Evolutionary conservation across 352 stramenopile species (phyloP).

Genomic region (Blastocystis sp.): DNA sequence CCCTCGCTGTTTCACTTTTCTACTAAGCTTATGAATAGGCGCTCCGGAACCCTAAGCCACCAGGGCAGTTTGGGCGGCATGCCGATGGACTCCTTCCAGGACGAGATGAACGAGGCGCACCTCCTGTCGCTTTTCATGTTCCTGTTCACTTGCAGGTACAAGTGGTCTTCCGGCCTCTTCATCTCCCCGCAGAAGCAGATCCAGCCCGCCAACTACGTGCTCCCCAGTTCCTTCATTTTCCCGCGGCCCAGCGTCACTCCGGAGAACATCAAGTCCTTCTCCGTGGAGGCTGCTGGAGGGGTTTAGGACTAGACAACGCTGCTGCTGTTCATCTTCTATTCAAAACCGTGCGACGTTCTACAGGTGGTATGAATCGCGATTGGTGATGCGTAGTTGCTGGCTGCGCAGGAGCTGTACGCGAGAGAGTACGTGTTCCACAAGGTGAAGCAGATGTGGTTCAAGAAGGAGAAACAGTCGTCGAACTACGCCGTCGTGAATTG

Average conservation of each 20-base stretch:
- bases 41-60: neutral
- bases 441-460: slow-evolving; percentile 34
- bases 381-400: slow-evolving; percentile 10
- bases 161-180: neutral
- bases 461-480: slow-evolving; percentile 38
- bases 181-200: neutral
- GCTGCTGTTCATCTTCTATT: slow-evolving; percentile 61
- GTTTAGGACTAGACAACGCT: neutral
- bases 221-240: slow-evolving; percentile 31
- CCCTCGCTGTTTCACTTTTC: neutral
- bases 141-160: slow-evolving; percentile 11
- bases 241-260: slow-evolving; percentile 3
- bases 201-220: slow-evolving; percentile 52
- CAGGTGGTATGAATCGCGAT: neutral
- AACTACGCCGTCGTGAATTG: slow-evolving; percentile 46
- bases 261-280: slow-evolving; percentile 31
- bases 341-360: neutral
- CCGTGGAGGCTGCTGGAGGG: neutral
- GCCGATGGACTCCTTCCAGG: neutral
- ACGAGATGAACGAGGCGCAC: neutral
- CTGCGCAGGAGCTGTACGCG: slow-evolving; percentile 40
- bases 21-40: neutral
- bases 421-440: slow-evolving; percentile 52
- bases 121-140: neutral
- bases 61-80: neutral